A percentile compares a stretch with the other conserved stretches of the same genome.
These are phyloP conservation scores for Pseudoturritis turrita DNA, from an alignment of 345 rosid species.

Conservation along the genomic window DNA sequence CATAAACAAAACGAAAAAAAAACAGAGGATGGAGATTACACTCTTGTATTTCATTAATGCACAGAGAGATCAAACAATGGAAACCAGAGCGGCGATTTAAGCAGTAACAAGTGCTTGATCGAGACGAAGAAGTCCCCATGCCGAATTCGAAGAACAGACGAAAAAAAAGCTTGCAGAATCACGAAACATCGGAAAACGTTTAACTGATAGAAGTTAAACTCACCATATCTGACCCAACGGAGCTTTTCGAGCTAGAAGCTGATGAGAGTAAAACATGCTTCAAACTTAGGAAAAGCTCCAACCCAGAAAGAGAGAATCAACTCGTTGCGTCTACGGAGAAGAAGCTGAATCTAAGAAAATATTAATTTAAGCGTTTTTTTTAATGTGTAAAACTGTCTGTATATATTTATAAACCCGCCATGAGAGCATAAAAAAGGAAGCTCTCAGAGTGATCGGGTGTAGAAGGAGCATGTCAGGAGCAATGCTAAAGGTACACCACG, in stretches of 20 bases:
- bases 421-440: slow-evolving; percentile 7
- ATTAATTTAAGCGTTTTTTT: neutral
- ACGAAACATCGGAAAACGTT: neutral
- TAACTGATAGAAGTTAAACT: neutral
- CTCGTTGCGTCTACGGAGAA: neutral
- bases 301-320: slow-evolving; percentile 11
- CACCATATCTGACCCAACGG: slow-evolving; percentile 97
- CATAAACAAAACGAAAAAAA: neutral
- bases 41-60: neutral
- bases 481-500: neutral
- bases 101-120: slow-evolving; percentile 10
- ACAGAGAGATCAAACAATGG: neutral
- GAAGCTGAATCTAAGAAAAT: slow-evolving; percentile 2
- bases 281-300: neutral
- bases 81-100: neutral
- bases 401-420: slow-evolving; percentile 14
- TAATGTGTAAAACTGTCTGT: neutral
- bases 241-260: slow-evolving; percentile 94
- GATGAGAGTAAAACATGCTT: slow-evolving; percentile 88
- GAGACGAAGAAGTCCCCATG: slow-evolving; percentile 1
- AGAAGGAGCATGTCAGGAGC: slow-evolving; percentile 15
- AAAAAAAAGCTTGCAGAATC: slow-evolving; percentile 1
- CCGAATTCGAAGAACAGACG: neutral
- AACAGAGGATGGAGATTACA: slow-evolving; percentile 12
- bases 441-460: slow-evolving; percentile 18